Evolutionary conservation across 2,329 filamentous ascomycete species (phyloP), one percentile per base, ranked within the genome.

Genomic region (Pseudopithomyces maydicus): DNA sequence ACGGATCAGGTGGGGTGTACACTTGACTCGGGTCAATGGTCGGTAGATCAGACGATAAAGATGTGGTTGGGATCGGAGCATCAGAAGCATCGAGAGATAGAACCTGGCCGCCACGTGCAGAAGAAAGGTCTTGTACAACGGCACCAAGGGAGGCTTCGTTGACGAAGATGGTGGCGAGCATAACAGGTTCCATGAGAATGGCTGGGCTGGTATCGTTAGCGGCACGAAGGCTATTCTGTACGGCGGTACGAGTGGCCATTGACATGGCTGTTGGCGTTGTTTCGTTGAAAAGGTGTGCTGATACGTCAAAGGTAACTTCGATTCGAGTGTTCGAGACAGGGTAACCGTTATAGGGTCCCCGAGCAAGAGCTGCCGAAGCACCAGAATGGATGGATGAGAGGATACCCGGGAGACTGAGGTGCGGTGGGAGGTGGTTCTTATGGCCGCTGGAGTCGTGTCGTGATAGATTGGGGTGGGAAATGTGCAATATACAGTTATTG

Each of bases 1-100:
- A 98, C 1, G 92, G 92, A 73, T 98, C 94, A 0, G 89, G 89
- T 0, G 94, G 95, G 0, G 91, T 88, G 74, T 98, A 99, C 14
- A 99, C 90, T 53, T 85, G 88, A 12, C 80, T 81, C 0, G 89
- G 79, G 65, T 97, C 89, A 51, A 97, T 89, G 5, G 69, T 64
- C 7, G 72, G 72, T 1, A 76, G 51, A 1, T 79, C 72, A 4
- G 62, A 49, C 1, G 57, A 29, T 2, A 61, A 54, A 14, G 43
- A 48, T 19, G 58, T 52, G 19, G 58, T 51, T 48, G 44, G 22
- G 22, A 38, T 49, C 2, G 58, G 45, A 8, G 64, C 55, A 2
- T 65, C 64, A 2, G 62, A 55, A 26, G 64, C 61, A 52, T 86
- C 85, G 2, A 92, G 86, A 2, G 91, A 88, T 39, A 96, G 72